phyloP scores from a whole-genome alignment of 2,329 filamentous ascomycete species.

The Huntiella abstrusa region DNA sequence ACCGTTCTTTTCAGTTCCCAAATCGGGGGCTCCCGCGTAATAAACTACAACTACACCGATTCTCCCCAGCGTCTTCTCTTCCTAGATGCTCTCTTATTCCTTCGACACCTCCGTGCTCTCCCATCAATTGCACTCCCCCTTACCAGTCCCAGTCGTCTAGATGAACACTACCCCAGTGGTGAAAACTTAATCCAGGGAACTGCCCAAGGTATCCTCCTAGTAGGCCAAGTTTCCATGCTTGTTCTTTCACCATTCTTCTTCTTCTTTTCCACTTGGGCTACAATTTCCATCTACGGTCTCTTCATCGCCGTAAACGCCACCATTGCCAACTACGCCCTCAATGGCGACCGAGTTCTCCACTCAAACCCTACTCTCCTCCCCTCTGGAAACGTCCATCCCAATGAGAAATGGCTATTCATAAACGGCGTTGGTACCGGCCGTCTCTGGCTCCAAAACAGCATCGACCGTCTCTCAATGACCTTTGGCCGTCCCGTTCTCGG shows the following conservation, averaged over 20 bases:
- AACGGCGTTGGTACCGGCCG: slow-evolving; percentile 50
- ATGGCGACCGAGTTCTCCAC: slow-evolving; percentile 27
- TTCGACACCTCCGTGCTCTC: slow-evolving; percentile 36
- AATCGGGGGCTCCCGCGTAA: slow-evolving; percentile 35
- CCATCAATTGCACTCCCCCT: slow-evolving; percentile 44
- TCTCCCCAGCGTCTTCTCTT: slow-evolving; percentile 29
- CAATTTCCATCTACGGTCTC: slow-evolving; percentile 19
- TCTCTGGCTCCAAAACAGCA: slow-evolving; percentile 50
- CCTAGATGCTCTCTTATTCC: slow-evolving; percentile 10
- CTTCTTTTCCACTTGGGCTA: slow-evolving; percentile 31
- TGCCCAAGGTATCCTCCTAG: slow-evolving; percentile 37
- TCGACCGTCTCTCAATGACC: slow-evolving; percentile 51
- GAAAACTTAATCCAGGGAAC: slow-evolving; percentile 37
- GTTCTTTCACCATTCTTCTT: slow-evolving; percentile 31
- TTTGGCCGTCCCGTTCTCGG: slow-evolving; percentile 54
- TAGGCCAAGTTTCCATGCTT: slow-evolving; percentile 44
- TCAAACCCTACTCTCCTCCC: slow-evolving; percentile 35
- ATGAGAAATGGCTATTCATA: slow-evolving; percentile 64
- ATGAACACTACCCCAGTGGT: slow-evolving; percentile 42
- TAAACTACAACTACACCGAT: slow-evolving; percentile 43
- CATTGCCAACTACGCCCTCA: slow-evolving; percentile 31
- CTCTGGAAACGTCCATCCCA: slow-evolving; percentile 28
- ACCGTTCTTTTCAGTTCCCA: slow-evolving; percentile 40
- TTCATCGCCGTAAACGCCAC: slow-evolving; percentile 32
- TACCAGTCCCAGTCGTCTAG: slow-evolving; percentile 31